These are phyloP conservation scores for Monascus ruber DNA, from an alignment of 2,329 filamentous ascomycete species.

Conservation along the genomic window DNA sequence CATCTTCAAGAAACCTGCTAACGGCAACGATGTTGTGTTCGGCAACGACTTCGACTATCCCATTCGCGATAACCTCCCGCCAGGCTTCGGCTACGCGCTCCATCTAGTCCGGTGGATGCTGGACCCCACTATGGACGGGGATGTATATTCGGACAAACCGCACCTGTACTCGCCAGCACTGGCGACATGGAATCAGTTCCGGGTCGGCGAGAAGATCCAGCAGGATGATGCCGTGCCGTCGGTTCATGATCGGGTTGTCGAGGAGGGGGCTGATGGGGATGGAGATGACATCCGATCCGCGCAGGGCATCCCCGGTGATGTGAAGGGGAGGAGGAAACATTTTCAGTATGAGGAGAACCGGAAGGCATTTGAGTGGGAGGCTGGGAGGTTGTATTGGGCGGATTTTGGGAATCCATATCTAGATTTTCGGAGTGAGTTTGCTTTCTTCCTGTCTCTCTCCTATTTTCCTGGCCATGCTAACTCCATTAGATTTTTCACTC, in stretches of 20 bases:
- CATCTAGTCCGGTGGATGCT: conserved; percentile 81
- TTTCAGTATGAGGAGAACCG: conserved; percentile 48
- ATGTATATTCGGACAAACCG: conserved; percentile 76
- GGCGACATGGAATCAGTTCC: conserved; percentile 65
- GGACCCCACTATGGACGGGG: conserved; percentile 81
- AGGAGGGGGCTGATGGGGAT: conserved; percentile 54
- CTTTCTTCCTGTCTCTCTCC: conserved; percentile 5
- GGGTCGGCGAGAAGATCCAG: conserved; percentile 45
- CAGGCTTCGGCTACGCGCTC: conserved; percentile 75
- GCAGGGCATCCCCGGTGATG: conserved; percentile 41
- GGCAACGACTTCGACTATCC: conserved; percentile 93
- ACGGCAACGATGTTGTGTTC: conserved; percentile 67
- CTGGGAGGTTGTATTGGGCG: conserved; percentile 48
- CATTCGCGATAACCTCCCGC: conserved; percentile 73
- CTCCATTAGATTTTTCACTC: conserved; percentile 24
- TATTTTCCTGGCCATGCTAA: conserved; percentile 1
- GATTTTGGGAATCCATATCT: conserved; percentile 90
- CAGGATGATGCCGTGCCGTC: conserved; percentile 19
- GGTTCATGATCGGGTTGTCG: conserved; percentile 44
- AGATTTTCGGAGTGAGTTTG: conserved; percentile 57
- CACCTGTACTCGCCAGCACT: conserved; percentile 76
- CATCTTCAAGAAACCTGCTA: conserved; percentile 56
- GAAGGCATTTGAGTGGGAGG: conserved; percentile 50
- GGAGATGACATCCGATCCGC: conserved; percentile 37
- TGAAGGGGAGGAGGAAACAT: conserved; percentile 47